Conservation (phyloP, 2,329 filamentous ascomycete species). For the Trichoderma lentiforme region DNA sequence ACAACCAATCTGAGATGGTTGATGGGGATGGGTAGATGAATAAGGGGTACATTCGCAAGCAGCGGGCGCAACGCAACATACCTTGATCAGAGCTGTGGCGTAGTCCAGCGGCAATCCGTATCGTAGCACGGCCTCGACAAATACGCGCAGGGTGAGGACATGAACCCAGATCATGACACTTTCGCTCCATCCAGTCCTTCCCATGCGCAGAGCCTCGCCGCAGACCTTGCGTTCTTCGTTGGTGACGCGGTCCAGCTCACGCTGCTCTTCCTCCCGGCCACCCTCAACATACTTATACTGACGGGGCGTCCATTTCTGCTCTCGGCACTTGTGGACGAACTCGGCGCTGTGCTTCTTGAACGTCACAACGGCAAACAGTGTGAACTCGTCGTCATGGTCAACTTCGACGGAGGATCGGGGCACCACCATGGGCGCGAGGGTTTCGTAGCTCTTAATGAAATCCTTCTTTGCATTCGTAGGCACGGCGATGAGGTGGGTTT, state of each 20-base stretch:
- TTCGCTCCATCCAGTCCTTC: constrained; percentile 91
- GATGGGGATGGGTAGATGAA: background rate
- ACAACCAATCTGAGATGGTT: background rate
- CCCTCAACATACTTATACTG: constrained; percentile 93
- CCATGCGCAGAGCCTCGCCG: constrained; percentile 84
- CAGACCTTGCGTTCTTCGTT: constrained; percentile 88
- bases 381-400: constrained; percentile 84
- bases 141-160: constrained; percentile 83
- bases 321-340: constrained; percentile 87
- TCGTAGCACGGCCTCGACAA: constrained; percentile 95
- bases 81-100: constrained; percentile 79
- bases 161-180: constrained; percentile 96
- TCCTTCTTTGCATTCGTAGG: constrained; percentile 79
- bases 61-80: constrained; percentile 43
- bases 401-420: constrained; percentile 80
- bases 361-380: constrained; percentile 80
- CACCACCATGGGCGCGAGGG: constrained; percentile 84
- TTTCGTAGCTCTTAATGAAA: constrained; percentile 86
- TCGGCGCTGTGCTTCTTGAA: constrained; percentile 90
- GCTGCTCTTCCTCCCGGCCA: constrained; percentile 82
- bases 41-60: background rate
- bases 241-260: constrained; percentile 76
- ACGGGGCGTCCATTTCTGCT: constrained; percentile 90
- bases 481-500: constrained; percentile 90
- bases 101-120: constrained; percentile 92